Conservation (phyloP, 2,329 filamentous ascomycete species). For the Sarocladium kiliense region DNA sequence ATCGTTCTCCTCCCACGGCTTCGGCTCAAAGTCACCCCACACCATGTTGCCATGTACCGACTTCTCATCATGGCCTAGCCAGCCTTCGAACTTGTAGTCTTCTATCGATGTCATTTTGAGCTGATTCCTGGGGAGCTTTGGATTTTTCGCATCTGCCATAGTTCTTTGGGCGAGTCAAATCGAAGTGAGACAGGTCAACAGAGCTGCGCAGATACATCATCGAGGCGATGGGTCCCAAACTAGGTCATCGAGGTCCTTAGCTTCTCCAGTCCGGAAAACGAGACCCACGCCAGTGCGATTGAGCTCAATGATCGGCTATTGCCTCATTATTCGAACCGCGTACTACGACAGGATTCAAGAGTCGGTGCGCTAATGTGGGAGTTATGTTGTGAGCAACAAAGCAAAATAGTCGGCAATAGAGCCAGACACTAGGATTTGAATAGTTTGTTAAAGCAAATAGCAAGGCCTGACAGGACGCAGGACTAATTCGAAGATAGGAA, state of each 20-base stretch:
- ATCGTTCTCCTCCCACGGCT: slow-evolving; percentile 58
- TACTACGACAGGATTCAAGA: no score
- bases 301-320: not conserved
- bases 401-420: no score
- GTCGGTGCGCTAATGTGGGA: no score
- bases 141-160: no score
- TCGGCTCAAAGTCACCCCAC: slow-evolving; percentile 52
- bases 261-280: slow-evolving; percentile 7
- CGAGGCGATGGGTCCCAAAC: not conserved
- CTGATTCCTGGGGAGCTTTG: no score
- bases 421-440: no score
- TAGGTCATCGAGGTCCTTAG: not conserved
- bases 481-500: no score
- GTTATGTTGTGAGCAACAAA: no score
- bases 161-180: no score
- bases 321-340: not conserved
- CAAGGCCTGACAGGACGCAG: no score
- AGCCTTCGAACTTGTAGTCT: slow-evolving; percentile 45
- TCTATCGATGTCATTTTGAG: not conserved
- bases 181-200: no score
- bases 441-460: no score
- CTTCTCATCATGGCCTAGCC: slow-evolving; percentile 37
- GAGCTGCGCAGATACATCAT: not conserved
- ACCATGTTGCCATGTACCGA: slow-evolving; percentile 44
- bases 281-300: not conserved